Evolutionary conservation across 192 early-diverging fungal genomes (phyloP).

Genomic region (Coemansia sp.): DNA sequence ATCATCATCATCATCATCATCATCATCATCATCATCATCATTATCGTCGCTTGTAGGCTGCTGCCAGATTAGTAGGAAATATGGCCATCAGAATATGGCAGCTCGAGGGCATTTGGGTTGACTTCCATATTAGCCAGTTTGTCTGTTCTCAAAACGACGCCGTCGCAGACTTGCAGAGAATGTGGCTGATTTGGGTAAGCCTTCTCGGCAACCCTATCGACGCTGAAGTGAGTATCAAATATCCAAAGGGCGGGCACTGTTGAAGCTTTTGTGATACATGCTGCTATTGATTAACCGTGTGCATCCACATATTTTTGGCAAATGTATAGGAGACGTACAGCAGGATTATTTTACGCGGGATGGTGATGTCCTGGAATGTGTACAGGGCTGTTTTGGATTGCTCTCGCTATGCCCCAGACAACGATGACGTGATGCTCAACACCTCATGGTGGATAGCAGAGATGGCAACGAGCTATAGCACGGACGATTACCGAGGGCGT

Average conservation of each 20-base stretch:
- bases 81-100: slow-evolving; percentile 28
- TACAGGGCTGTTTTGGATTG: slow-evolving; percentile 48
- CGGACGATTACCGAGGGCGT: slow-evolving; percentile 29
- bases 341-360: slow-evolving; percentile 38
- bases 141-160: slow-evolving; percentile 15
- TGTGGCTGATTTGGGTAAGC: slow-evolving; percentile 42
- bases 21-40: too few relatives aligned
- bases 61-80: slow-evolving; percentile 24
- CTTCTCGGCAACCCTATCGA: slow-evolving; percentile 37
- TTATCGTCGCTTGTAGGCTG: too few relatives aligned
- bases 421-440: slow-evolving; percentile 46
- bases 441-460: slow-evolving; percentile 41
- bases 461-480: slow-evolving; percentile 33
- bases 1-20: too few relatives aligned
- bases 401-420: slow-evolving; percentile 40
- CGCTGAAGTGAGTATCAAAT: slow-evolving; percentile 12
- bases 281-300: neutral
- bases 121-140: slow-evolving; percentile 45
- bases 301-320: too few relatives aligned
- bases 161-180: slow-evolving; percentile 16
- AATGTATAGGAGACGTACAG: slow-evolving; percentile 14
- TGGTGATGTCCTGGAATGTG: slow-evolving; percentile 38
- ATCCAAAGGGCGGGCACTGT: neutral
- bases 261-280: neutral
- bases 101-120: slow-evolving; percentile 29